Conservation (phyloP, 208 protist genomes). For the Leishmania tarentolae region DNA sequence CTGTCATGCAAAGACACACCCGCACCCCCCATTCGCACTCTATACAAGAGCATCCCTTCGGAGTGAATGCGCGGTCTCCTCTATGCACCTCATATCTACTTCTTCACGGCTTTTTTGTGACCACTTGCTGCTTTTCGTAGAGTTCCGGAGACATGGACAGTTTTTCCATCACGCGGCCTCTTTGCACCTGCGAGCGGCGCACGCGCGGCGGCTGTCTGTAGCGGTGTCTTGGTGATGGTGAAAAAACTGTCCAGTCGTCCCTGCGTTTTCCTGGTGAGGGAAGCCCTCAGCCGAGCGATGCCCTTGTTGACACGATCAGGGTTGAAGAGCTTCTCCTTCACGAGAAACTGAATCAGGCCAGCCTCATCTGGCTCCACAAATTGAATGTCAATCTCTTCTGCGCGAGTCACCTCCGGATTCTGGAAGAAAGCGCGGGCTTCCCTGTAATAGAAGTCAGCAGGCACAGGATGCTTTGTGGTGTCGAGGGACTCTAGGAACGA, state of each 20-base stretch:
- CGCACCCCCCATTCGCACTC: background rate
- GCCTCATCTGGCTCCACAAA: conserved; percentile 97
- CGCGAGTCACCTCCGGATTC: conserved; percentile 87
- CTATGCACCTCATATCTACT: conserved; percentile 33
- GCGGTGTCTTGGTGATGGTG: conserved; percentile 42
- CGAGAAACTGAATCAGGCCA: conserved; percentile 97
- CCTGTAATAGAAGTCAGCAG: conserved; percentile 89
- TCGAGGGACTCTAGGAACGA: conserved; percentile 94
- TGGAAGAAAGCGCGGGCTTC: conserved; percentile 94
- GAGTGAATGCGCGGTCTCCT: background rate
- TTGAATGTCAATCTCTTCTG: conserved; percentile 82
- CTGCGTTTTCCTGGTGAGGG: conserved; percentile 81
- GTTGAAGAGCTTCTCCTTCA: conserved; percentile 98
- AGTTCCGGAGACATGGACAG: conserved; percentile 58
- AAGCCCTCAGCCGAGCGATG: conserved; percentile 75
- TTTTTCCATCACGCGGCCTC: conserved; percentile 42
- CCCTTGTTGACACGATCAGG: conserved; percentile 88
- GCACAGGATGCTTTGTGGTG: conserved; percentile 76
- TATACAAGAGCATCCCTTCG: background rate
- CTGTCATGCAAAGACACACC: background rate
- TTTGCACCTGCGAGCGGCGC: conserved; percentile 42
- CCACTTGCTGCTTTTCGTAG: conserved; percentile 63
- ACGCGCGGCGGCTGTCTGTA: conserved; percentile 2
- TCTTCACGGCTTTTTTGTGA: conserved; percentile 88
- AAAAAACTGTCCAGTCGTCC: conserved; percentile 92